These are phyloP conservation scores for Psidium friedrichsthalianum DNA, from an alignment of 345 rosid species.

Conservation along the genomic window DNA sequence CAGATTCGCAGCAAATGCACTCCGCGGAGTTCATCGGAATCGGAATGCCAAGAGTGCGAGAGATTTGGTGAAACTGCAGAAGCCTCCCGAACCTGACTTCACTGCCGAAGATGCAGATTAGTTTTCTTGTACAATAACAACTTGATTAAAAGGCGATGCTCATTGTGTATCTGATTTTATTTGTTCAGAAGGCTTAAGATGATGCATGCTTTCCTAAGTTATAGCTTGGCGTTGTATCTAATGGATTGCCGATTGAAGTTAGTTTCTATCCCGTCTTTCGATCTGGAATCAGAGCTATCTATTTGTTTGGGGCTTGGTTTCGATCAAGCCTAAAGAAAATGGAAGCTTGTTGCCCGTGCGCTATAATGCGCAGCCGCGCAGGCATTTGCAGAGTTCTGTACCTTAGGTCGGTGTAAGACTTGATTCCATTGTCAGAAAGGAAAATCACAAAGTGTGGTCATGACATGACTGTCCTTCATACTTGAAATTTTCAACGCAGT, in stretches of 20 bases:
- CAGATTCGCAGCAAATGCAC: slow-evolving; percentile 86
- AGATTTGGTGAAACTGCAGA: slow-evolving; percentile 67
- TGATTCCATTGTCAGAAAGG: background rate
- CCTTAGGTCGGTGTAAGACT: background rate
- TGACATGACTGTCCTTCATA: background rate
- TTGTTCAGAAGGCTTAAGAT: background rate
- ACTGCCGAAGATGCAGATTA: slow-evolving; percentile 67
- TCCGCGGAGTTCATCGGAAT: slow-evolving; percentile 72
- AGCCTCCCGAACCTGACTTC: slow-evolving; percentile 96
- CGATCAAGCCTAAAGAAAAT: background rate
- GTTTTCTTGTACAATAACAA: background rate
- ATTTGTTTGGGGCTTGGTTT: background rate
- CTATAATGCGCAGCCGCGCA: background rate
- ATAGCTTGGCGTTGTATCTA: slow-evolving; percentile 1
- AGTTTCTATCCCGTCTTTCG: background rate
- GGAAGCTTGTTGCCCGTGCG: background rate
- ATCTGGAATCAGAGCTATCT: background rate
- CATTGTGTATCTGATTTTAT: background rate
- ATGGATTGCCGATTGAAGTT: background rate
- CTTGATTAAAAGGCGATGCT: background rate
- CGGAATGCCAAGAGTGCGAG: slow-evolving; percentile 60
- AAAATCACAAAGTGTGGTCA: background rate
- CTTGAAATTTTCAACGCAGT: background rate
- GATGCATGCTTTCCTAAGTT: background rate
- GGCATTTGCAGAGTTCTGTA: background rate